A percentile compares a stretch with the other conserved stretches of the same genome.
Conservation (phyloP, 164 flowering plant species). For the Vitis riparia region DNA sequence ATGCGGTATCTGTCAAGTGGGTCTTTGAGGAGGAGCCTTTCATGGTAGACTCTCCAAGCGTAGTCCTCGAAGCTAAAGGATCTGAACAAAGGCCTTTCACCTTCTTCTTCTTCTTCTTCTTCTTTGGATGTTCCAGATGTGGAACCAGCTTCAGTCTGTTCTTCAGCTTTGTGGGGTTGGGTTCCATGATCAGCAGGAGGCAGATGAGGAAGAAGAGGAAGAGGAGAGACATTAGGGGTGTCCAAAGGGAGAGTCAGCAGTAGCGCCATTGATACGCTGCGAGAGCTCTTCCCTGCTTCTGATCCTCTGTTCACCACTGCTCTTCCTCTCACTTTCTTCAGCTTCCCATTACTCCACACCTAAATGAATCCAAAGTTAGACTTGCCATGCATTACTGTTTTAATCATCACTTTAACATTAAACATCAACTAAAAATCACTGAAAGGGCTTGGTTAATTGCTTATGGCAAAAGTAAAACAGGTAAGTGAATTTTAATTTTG, state of each 20-base stretch:
- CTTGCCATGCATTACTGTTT: not conserved
- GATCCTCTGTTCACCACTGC: conserved; percentile 23
- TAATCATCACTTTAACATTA: no score
- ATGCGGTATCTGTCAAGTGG: conserved; percentile 61
- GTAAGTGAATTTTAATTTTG: no score
- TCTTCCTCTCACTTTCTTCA: conserved; percentile 82
- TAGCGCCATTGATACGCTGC: conserved; percentile 53
- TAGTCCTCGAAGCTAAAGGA: conserved; percentile 75
- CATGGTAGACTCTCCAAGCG: conserved; percentile 80
- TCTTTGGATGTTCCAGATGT: not conserved
- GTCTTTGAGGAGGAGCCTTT: conserved; percentile 51
- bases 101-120: conserved; percentile 1
- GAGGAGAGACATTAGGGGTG: conserved; percentile 37
- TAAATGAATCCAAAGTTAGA: conserved; percentile 5
- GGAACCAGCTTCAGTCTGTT: not conserved
- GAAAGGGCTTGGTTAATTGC: no score
- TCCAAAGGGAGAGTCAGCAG: conserved; percentile 65
- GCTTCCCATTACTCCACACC: conserved; percentile 92
- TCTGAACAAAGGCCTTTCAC: conserved; percentile 21
- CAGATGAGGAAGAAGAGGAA: conserved; percentile 16
- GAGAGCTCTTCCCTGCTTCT: conserved; percentile 18
- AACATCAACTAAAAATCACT: no score
- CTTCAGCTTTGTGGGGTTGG: not conserved
- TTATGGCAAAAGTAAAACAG: no score
- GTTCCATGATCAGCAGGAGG: not conserved